Conservation (phyloP, 257 asterid genomes). For the Mitragyna speciosa region DNA sequence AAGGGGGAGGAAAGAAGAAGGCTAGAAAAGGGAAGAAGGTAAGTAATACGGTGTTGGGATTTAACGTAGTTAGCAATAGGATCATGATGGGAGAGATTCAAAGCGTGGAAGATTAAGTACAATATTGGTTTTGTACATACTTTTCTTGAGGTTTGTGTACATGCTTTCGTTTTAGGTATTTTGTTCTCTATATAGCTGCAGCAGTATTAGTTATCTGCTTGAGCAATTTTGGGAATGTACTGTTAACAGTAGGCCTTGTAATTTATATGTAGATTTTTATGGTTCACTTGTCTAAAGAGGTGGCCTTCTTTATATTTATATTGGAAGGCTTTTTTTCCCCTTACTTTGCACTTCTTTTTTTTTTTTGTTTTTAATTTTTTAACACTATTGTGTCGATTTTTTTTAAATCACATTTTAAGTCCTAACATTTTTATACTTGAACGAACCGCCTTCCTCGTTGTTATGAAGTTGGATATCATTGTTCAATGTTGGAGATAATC, state of each 20-base stretch:
- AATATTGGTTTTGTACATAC: conserved; percentile 49
- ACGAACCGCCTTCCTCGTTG: not conserved
- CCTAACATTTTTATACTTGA: not conserved
- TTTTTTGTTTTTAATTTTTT: too few species aligned
- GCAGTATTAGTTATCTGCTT: conserved; percentile 55
- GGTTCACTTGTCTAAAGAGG: not conserved
- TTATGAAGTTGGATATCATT: not conserved
- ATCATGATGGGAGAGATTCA: conserved; percentile 99
- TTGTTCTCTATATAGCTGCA: conserved; percentile 44
- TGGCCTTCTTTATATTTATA: not conserved
- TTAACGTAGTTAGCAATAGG: conserved; percentile 90
- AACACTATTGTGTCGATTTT: not conserved
- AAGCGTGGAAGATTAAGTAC: conserved; percentile 60
- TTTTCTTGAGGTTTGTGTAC: conserved; percentile 44
- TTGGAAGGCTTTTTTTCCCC: not conserved
- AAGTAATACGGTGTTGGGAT: conserved; percentile 79
- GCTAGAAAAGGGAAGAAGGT: conserved; percentile 87
- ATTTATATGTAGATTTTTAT: not conserved
- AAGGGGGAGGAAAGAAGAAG: conserved; percentile 72
- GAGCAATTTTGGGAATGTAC: conserved; percentile 52
- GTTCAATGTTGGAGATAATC: not conserved
- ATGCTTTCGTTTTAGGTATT: conserved; percentile 33
- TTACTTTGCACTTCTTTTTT: not conserved
- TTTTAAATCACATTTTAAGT: not conserved
- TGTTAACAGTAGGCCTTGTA: conserved; percentile 31